Evolutionary conservation across 306 rosid genomes (phyloP), one percentile per base, ranked within the genome.

Genomic region (Quercus ilex): DNA sequence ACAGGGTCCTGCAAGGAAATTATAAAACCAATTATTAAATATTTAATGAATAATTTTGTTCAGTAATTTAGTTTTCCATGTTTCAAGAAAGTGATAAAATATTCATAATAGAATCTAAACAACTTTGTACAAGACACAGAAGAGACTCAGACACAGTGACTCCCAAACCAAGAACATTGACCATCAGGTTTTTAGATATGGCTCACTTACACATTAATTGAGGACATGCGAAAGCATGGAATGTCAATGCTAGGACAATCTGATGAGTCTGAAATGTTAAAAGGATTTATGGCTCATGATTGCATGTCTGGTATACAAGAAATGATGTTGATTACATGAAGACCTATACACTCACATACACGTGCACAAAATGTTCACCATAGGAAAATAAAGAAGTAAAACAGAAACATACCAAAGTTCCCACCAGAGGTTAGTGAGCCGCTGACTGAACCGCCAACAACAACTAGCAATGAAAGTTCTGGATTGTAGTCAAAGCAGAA

Each of bases 391-490:
- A 77, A 72, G 69, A 79, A 80, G 76, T 63, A 74, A 74, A 3
- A 69, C 30, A 71, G 80, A 55, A 74, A 41, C 81, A 73, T 86
- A 93, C 97, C 90, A 52, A 84, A 78, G 69, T 81, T 78, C 74
- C 84, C 83, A 79, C 85, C 78, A n/a, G 92, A 84, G 51, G 80
- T 73, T 70, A 82, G 73, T 19, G 87, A 62, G 63, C 15, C 69
- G 51, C 75, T 52, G 53, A 49, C 68, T 25, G 83, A 81, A 83
- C 83, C 58, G 75, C 83, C 70, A 82, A 93, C 91, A 74, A 83
- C 89, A 73, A 77, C 89, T 74, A 91, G 81, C 85, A 95, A 89
- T 74, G 82, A 87, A 81, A 88, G 97, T 35, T 90, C 94, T 20
- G 81, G 79, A 81, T 78, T 86, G 79, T 75, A 77, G 82, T 91